Conservation (phyloP, 2,329 filamentous ascomycete genomes). For the Xylariaceae sp. region DNA sequence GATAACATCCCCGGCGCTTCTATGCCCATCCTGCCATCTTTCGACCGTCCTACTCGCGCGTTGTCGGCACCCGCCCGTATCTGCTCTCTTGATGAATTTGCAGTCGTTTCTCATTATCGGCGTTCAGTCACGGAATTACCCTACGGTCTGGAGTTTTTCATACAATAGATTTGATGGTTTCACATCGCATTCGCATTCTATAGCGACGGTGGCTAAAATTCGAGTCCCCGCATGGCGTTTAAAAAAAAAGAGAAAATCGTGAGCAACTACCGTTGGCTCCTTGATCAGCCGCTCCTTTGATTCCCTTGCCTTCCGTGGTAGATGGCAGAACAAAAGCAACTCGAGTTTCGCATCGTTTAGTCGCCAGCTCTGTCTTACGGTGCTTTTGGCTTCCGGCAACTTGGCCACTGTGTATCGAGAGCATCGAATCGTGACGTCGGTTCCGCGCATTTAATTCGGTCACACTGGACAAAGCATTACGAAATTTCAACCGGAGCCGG, state of each 20-base stretch:
- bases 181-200: constrained; percentile 31
- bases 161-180: constrained; percentile 30
- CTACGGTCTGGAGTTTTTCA: constrained; percentile 24
- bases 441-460: not conserved
- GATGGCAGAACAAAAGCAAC: constrained; percentile 8
- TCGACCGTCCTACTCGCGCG: not conserved
- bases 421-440: not conserved
- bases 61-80: constrained; percentile 3
- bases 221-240: constrained; percentile 31
- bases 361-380: not conserved
- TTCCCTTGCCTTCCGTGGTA: constrained; percentile 17
- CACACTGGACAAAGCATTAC: not conserved
- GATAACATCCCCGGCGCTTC: not conserved
- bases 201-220: constrained; percentile 31
- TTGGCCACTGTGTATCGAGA: not conserved
- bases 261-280: constrained; percentile 7
- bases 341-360: not conserved
- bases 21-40: not conserved
- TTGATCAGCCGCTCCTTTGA: constrained; percentile 19
- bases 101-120: constrained; percentile 28
- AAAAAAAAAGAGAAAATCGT: constrained; percentile 30
- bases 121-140: constrained; percentile 29
- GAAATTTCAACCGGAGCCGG: not conserved
- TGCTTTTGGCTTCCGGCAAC: not conserved
- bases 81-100: constrained; percentile 12